phyloP scores from a whole-genome alignment of 306 rosid species.

The Ochetophila trinervis region DNA sequence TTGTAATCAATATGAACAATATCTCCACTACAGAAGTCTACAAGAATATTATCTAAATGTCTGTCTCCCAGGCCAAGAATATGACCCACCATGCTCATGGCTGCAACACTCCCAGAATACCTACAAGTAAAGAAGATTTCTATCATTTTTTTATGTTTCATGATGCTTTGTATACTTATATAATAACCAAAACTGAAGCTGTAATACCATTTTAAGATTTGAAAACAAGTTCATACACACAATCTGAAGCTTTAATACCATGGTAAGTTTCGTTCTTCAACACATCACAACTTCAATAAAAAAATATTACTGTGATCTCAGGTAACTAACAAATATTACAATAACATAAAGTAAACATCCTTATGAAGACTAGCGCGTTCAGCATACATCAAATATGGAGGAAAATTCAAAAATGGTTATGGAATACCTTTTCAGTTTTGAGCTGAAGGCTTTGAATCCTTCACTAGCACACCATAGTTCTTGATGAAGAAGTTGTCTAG shows the following conservation, averaged over 20 bases:
- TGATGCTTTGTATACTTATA: neutral
- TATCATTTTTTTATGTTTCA: slow-evolving; percentile 15
- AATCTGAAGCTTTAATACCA: too few relatives aligned
- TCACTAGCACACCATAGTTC: slow-evolving; percentile 98
- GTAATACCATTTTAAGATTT: too few relatives aligned
- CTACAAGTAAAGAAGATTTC: slow-evolving; percentile 38
- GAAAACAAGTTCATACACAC: too few relatives aligned
- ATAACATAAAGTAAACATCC: neutral
- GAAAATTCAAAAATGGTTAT: neutral
- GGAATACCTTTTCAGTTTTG: slow-evolving; percentile 73
- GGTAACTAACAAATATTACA: neutral
- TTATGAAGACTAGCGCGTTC: too few relatives aligned
- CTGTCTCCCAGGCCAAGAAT: slow-evolving; percentile 94
- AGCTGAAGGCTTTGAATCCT: slow-evolving; percentile 91
- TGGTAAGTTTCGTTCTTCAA: neutral
- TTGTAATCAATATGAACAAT: slow-evolving; percentile 90
- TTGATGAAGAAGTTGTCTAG: slow-evolving; percentile 84
- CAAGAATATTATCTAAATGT: slow-evolving; percentile 86
- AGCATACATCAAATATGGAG: neutral
- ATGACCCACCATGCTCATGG: slow-evolving; percentile 97
- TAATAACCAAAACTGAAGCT: too few relatives aligned
- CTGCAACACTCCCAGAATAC: slow-evolving; percentile 93
- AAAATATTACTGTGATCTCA: neutral
- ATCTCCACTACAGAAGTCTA: slow-evolving; percentile 88
- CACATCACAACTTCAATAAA: neutral